A percentile compares a stretch with the other conserved stretches of the same genome.
These are phyloP conservation scores for Picea sitchensis DNA, from an alignment of 75 land plant genomes.

Conservation along the genomic window DNA sequence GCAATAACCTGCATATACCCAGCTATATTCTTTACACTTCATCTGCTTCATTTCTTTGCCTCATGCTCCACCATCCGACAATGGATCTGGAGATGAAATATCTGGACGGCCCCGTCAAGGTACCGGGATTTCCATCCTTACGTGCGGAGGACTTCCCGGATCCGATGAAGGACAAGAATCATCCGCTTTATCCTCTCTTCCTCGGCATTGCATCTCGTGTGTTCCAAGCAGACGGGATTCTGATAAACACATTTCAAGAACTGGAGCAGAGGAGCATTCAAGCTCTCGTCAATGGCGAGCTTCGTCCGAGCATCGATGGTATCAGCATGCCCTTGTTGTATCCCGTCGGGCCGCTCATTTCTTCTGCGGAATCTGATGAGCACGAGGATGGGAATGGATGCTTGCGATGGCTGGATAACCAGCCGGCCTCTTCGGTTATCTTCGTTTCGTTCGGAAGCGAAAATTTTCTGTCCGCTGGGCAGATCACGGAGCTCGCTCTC, in stretches of 20 bases:
- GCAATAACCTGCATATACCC: neutral
- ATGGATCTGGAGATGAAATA: neutral
- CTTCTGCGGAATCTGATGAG: neutral
- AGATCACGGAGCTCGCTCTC: conserved; percentile 37
- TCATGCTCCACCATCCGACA: neutral
- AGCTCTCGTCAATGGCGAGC: neutral
- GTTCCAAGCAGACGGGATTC: neutral
- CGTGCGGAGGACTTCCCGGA: neutral
- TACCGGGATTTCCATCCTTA: neutral
- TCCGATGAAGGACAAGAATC: neutral
- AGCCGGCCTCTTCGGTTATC: conserved; percentile 29
- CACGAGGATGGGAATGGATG: neutral
- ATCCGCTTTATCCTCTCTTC: neutral
- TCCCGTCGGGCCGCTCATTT: conserved; percentile 33
- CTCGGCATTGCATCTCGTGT: neutral
- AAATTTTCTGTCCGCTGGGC: conserved; percentile 23
- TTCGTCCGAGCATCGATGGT: neutral
- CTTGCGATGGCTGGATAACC: conserved; percentile 40
- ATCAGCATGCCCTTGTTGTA: conserved; percentile 12
- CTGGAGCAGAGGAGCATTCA: neutral
- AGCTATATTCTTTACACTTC: neutral
- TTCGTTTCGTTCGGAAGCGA: conserved; percentile 58
- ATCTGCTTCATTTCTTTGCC: neutral
- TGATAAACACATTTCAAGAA: neutral
- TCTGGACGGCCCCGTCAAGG: neutral